Conservation (phyloP, 495 filamentous ascomycete species). For the Talaromyces proteolyticus region DNA sequence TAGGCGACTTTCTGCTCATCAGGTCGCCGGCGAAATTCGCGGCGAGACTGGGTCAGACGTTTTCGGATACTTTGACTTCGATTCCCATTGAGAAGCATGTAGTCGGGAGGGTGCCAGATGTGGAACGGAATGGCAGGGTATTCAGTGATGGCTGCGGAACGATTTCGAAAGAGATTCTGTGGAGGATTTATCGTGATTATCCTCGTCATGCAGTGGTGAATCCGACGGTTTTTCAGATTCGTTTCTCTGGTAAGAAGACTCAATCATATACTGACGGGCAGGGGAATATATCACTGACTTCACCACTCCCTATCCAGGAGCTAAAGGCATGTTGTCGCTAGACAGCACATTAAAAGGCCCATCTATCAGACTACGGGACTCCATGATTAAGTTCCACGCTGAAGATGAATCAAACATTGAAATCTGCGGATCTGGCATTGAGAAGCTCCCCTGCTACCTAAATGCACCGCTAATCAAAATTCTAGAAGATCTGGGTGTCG, state of each 20-base stretch:
- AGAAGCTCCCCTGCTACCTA: constrained; percentile 60
- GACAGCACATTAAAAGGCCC: constrained; percentile 51
- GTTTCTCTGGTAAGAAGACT: constrained; percentile 48
- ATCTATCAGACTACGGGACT: constrained; percentile 52
- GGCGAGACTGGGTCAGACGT: constrained; percentile 77
- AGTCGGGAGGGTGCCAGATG: constrained; percentile 28
- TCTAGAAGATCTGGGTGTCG: constrained; percentile 64
- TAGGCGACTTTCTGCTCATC: constrained; percentile 63
- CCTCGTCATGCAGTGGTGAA: constrained; percentile 2
- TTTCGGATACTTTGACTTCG: constrained; percentile 63
- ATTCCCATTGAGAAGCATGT: constrained; percentile 19
- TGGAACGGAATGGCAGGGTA: constrained; percentile 29
- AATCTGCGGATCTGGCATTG: constrained; percentile 64
- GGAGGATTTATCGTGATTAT: constrained; percentile 8
- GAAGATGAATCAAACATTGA: constrained; percentile 51
- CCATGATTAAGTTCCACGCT: constrained; percentile 78
- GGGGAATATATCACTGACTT: neutral
- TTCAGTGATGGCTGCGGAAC: constrained; percentile 80
- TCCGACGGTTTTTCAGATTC: constrained; percentile 63
- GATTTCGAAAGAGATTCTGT: constrained; percentile 41
- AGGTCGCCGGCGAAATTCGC: constrained; percentile 67
- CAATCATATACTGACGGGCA: neutral
- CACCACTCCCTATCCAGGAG: constrained; percentile 26
- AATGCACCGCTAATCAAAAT: constrained; percentile 80
- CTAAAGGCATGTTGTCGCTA: constrained; percentile 68